These are phyloP conservation scores for Nelumbo lutea DNA, from an alignment of 164 flowering plant genomes.

Conservation along the genomic window DNA sequence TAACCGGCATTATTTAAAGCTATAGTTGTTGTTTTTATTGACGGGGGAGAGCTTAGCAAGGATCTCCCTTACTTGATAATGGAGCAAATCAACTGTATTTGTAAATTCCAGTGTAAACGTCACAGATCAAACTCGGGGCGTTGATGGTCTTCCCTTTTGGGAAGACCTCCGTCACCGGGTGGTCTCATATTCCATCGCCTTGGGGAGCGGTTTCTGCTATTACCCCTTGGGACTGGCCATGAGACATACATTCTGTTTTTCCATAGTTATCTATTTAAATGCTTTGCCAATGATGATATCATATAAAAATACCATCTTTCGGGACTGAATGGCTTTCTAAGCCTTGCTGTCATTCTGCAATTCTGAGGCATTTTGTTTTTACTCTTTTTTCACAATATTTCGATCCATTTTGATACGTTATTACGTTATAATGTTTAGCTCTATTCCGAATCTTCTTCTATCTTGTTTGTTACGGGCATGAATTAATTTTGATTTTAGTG, in stretches of 20 bases:
- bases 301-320: no score
- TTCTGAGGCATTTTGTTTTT: not conserved
- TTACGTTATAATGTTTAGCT: no score
- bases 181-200: conserved; percentile 23
- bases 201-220: conserved; percentile 16
- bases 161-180: not conserved
- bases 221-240: conserved; percentile 13
- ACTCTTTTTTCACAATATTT: no score
- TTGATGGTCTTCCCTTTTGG: conserved; percentile 3
- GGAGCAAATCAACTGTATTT: conserved; percentile 11
- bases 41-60: conserved; percentile 5
- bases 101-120: conserved; percentile 12
- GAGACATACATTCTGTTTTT: conserved; percentile 6
- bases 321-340: no score
- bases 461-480: no score
- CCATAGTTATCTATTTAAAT: no score
- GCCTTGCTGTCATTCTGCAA: no score
- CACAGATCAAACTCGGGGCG: conserved; percentile 1
- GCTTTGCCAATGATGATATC: not conserved
- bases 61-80: not conserved
- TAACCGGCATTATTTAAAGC: no score
- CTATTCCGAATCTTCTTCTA: no score
- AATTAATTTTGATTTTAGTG: no score
- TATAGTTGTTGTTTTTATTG: not conserved
- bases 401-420: no score